Evolutionary conservation across 768 basidiomycete species (phyloP).

Genomic region (Mycena indigotica): DNA sequence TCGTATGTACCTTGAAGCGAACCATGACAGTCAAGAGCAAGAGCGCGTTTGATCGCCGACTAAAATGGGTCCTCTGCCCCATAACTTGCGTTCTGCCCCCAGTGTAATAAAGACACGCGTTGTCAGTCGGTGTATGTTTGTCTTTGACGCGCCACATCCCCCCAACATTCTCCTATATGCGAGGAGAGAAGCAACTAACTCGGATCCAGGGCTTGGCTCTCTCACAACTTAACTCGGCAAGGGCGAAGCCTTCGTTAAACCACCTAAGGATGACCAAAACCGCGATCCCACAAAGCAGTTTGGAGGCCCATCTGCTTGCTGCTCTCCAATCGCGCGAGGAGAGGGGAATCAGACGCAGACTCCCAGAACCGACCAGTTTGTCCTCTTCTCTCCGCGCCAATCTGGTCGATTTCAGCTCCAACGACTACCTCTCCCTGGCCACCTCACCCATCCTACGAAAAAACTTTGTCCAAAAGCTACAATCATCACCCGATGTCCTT

Average conservation of each 20-base stretch:
- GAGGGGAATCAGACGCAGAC: slow-evolving; percentile 67
- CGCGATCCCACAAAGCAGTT: slow-evolving; percentile 21
- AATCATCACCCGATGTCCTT: slow-evolving; percentile 56
- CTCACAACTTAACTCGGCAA: too few species aligned
- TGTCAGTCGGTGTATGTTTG: too few species aligned
- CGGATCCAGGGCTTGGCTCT: too few species aligned
- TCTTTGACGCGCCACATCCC: too few species aligned
- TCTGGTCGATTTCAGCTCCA: slow-evolving; percentile 77
- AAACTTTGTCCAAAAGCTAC: slow-evolving; percentile 59
- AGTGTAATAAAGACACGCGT: not conserved
- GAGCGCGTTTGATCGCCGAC: not conserved
- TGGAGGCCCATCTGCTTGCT: slow-evolving; percentile 43
- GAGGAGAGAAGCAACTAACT: too few species aligned
- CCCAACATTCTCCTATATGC: too few species aligned
- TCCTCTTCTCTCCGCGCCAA: slow-evolving; percentile 31
- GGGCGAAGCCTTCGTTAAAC: too few species aligned
- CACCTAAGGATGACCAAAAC: not conserved
- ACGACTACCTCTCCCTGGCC: slow-evolving; percentile 89
- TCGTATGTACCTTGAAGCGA: slow-evolving; percentile 58
- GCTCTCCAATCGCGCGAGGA: slow-evolving; percentile 66
- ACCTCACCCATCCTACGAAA: slow-evolving; percentile 56
- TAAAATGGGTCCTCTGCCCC: not conserved
- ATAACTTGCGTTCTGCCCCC: slow-evolving; percentile 8
- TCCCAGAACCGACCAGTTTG: slow-evolving; percentile 57
- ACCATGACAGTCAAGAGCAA: slow-evolving; percentile 49